Conservation (phyloP, 345 rosid genomes). For the Citrus cavaleriei region DNA sequence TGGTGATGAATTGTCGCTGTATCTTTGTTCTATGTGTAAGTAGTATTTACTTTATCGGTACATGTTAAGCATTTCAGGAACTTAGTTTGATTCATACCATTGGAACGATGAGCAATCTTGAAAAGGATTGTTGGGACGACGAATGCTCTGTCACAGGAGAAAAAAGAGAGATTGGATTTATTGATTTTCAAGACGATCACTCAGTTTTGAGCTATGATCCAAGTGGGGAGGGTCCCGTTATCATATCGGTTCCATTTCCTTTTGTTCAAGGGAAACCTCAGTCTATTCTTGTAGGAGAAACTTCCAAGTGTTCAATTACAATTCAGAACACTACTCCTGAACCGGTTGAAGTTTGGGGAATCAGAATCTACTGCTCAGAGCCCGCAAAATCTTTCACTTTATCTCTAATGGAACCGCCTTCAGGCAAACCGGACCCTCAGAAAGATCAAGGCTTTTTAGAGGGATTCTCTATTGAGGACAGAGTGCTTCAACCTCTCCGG, state of each 20-base stretch:
- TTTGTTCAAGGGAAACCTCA: conserved; percentile 41
- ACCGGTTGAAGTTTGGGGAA: conserved; percentile 45
- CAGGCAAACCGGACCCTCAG: conserved; percentile 13
- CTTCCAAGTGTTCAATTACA: conserved; percentile 34
- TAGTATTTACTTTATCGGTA: background rate
- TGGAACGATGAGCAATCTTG: conserved; percentile 14
- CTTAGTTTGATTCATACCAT: conserved; percentile 3
- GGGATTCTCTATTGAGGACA: conserved; percentile 37
- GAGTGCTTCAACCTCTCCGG: conserved; percentile 45
- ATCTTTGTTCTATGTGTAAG: background rate
- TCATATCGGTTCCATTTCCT: conserved; percentile 49
- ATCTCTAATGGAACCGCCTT: conserved; percentile 54
- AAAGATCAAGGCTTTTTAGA: conserved; percentile 29
- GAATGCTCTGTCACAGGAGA: conserved; percentile 43
- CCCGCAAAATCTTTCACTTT: conserved; percentile 35
- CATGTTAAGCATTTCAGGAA: conserved; percentile 2
- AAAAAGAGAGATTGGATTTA: conserved; percentile 47
- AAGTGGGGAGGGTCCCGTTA: conserved; percentile 33
- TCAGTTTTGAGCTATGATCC: conserved; percentile 35
- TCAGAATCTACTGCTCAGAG: conserved; percentile 40
- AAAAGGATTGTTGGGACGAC: conserved; percentile 26
- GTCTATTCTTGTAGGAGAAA: conserved; percentile 38
- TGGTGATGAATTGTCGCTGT: background rate
- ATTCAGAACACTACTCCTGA: conserved; percentile 34
- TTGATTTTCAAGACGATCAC: conserved; percentile 42